Percentiles rank a stretch among this genome's conserved stretches.
Evolutionary conservation across 805 yeast species (phyloP).

Genomic region (Lipomyces lipofer): DNA sequence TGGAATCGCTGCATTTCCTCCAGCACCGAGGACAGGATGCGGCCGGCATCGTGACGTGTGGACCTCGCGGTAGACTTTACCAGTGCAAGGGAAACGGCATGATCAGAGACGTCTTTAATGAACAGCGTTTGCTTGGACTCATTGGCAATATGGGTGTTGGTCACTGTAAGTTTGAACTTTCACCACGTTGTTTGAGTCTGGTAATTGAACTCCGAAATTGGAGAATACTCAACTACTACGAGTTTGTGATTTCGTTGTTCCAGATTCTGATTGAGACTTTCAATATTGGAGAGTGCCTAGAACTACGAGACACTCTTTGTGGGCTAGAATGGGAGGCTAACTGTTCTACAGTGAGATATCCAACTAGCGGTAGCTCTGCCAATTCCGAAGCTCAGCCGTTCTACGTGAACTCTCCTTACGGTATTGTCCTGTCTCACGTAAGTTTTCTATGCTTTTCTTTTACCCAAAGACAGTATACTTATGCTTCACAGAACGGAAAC

Average conservation of each 20-base stretch:
- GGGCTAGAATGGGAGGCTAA: slow-evolving; percentile 1
- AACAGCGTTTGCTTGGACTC: slow-evolving; percentile 69
- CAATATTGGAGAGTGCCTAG: no score
- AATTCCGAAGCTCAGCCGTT: slow-evolving; percentile 98
- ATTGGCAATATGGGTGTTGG: slow-evolving; percentile 95
- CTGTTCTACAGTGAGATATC: slow-evolving; percentile 62
- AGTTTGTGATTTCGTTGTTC: no score
- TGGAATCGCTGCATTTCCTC: slow-evolving; percentile 87
- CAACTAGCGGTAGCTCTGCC: slow-evolving; percentile 95
- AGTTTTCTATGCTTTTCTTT: neutral
- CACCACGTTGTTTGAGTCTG: no score
- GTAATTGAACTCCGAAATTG: no score
- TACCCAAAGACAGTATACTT: neutral
- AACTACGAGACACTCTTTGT: no score
- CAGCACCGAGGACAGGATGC: slow-evolving; percentile 99
- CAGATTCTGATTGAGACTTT: no score
- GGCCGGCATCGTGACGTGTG: slow-evolving; percentile 98
- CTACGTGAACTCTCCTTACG: slow-evolving; percentile 96
- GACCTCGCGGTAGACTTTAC: slow-evolving; percentile 86
- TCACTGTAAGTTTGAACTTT: slow-evolving; percentile 47
- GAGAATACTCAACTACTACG: no score
- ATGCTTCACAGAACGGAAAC: slow-evolving; percentile 62
- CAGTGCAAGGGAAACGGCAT: slow-evolving; percentile 99
- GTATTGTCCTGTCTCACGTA: slow-evolving; percentile 76
- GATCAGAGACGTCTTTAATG: slow-evolving; percentile 97